Base-by-base conservation (phyloP, 345 rosid species). In the Gossypium australe region DNA sequence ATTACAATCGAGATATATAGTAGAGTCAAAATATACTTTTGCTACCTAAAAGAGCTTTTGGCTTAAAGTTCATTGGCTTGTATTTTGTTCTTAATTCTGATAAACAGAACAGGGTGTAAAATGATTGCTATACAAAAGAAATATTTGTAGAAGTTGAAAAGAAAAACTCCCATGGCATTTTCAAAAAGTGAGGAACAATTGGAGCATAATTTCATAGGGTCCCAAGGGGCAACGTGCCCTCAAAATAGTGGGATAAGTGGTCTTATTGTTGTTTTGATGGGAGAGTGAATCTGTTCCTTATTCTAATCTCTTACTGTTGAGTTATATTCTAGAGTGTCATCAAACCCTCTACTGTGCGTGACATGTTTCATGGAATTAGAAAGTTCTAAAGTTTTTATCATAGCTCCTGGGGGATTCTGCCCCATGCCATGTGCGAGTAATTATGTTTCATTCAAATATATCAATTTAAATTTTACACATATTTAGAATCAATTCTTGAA, bases 1-100 rank as follows among this genome's bases (percentile, higher is more conserved):
- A 70, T 51, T 73, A 75, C 75, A 59, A 70, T 80, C 78, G 79
- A 80, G 81, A 78, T 81, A 34, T 34, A 34, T 34, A 63, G 70
- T 73, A 82, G 76, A 77, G 84, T 83, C 86, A 86, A 89, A 80
- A 70, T 82, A 79, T 49, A 75, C 87, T 53, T 80, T 80, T 70
- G 20, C 44, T 72, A 66, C 51, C 58, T 52, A 72, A 75, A 81
- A 80, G 75, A 61, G 75, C 68, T 59, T 41, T 73, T 78, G 62
- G 69, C 34, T 29, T 82, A 9, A 60, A 76, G 47, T 67, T 80
- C 78, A 71, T 79, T 82, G 80, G 86, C 72, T 78, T 49, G 43
- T 53, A 55, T 75, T 80, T 18, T 52, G 22, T 73, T 67, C 59
- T 81, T 60, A 34, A 38, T 57, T 53, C 53, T 38, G 9, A 57